Conservation (phyloP, 352 stramenopile genomes). For the Phytophthora pinifolia region DNA sequence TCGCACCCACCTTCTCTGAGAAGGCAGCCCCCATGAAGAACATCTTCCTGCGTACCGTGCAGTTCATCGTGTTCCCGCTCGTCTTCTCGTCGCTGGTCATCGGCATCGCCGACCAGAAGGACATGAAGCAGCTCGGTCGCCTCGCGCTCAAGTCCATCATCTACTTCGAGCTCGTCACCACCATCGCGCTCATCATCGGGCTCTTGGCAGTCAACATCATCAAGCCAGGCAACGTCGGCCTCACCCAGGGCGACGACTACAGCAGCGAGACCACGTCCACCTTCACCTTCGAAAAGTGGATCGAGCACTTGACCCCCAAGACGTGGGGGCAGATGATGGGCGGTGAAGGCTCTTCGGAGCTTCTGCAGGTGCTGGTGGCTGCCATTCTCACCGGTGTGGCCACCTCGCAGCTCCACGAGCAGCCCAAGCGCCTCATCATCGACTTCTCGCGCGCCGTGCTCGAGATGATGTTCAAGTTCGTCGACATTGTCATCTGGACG, state of each 20-base stretch:
- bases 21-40: conserved; percentile 55
- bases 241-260: conserved; percentile 41
- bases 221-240: conserved; percentile 47
- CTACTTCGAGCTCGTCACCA: conserved; percentile 65
- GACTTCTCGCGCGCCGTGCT: too few relatives aligned
- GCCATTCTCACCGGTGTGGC: conserved; percentile 45
- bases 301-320: conserved; percentile 64
- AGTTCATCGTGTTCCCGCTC: too few relatives aligned
- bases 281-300: conserved; percentile 53
- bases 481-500: too few relatives aligned
- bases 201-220: conserved; percentile 54
- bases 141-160: conserved; percentile 59
- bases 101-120: conserved; percentile 56
- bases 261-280: conserved; percentile 14
- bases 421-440: conserved; percentile 51
- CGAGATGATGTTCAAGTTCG: too few relatives aligned
- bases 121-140: conserved; percentile 61
- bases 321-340: conserved; percentile 75
- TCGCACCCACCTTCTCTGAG: conserved; percentile 46
- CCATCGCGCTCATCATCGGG: conserved; percentile 46
- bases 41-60: conserved; percentile 50
- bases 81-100: conserved; percentile 60
- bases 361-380: conserved; percentile 57
- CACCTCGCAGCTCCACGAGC: conserved; percentile 31
- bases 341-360: conserved; percentile 49